Conservation (phyloP, 192 early-diverging fungal genomes). For the Gonapodya sp. region DNA sequence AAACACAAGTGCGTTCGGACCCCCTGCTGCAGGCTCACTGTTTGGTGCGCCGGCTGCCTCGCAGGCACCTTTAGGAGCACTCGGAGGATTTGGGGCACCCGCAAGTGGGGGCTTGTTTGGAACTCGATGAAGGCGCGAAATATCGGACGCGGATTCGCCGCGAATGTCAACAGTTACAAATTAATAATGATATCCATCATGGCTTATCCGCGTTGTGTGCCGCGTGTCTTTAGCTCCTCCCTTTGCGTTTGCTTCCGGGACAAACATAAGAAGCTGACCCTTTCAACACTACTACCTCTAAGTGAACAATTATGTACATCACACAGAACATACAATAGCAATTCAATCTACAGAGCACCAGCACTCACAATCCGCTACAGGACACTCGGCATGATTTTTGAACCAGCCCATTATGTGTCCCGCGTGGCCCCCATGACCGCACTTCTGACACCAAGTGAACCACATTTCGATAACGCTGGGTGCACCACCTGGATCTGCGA, state of each 20-base stretch:
- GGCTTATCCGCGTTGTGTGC: too few relatives aligned
- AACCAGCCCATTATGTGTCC: conserved; percentile 90
- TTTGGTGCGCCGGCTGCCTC: conserved; percentile 6
- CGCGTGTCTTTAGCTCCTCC: too few relatives aligned
- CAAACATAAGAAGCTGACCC: too few relatives aligned
- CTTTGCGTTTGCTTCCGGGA: too few relatives aligned
- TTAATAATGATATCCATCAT: too few relatives aligned
- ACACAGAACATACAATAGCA: too few relatives aligned
- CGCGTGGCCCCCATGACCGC: conserved; percentile 92
- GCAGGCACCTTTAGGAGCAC: background rate
- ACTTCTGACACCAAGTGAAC: conserved; percentile 99
- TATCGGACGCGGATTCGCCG: too few relatives aligned
- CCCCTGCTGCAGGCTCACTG: background rate
- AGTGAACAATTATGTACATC: too few relatives aligned
- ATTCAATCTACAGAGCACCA: conserved; percentile 29
- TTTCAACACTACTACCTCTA: too few relatives aligned
- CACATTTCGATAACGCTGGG: conserved; percentile 51
- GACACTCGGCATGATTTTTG: conserved; percentile 67
- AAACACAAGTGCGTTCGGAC: too few relatives aligned
- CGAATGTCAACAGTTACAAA: too few relatives aligned
- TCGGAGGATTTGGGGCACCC: background rate
- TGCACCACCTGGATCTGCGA: background rate
- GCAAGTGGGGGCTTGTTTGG: background rate
- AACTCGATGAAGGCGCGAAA: background rate
- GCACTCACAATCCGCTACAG: conserved; percentile 85